Base-by-base conservation (phyloP, 129 eudicot species). In the Chrysanthemum lavandulifolium region DNA sequence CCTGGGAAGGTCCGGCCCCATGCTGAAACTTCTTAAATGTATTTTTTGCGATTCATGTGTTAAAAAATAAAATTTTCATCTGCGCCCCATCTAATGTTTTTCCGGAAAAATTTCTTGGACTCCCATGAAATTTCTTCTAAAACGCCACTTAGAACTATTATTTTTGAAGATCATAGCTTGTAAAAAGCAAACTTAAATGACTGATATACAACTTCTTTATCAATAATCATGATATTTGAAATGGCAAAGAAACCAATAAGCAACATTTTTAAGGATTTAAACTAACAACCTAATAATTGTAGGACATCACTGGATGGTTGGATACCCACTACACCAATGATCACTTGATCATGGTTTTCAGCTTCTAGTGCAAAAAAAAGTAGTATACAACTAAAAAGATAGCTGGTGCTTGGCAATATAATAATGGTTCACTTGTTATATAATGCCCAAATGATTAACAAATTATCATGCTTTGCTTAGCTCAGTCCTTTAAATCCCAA, bases 391-490 rank as follows among this genome's bases (percentile, higher is more conserved):
- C 31, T 50, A 16, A 63, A 73, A 74, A 33, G 15, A 74, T 65
- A 65, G 31, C 21, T 58, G 76, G 57, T 43, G 57, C 67, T 58
- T 71, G 67, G 45, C 53, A 10, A 45, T 61, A 8, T 57, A 63
- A 64, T 52, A 64, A 33, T 64, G 72, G 29, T 54, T 54, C 19
- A n/a, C 61, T 73, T 49, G 62, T 61, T 61, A 50, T 73, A 73
- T 73, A 72, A 65, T 64, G 63, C 68, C 45, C 21, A n/a, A 59
- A 76, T 76, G 55, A 76, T 76, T 68, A 76, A 68, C 9, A 68
- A 5, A 59, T 13, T 50, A 68, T 76, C 69, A 69, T 76, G 75
- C 64, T 76, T 49, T 76, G 45, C 61, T 67, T 76, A 48, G 68
- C 63, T 76, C 43, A 76, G 52, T 68, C 62, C 69, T 76, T 55